Evolutionary conservation across 148 eudicot genomes (phyloP), one percentile per base, ranked within the genome.

Genomic region (Cornus suecica): DNA sequence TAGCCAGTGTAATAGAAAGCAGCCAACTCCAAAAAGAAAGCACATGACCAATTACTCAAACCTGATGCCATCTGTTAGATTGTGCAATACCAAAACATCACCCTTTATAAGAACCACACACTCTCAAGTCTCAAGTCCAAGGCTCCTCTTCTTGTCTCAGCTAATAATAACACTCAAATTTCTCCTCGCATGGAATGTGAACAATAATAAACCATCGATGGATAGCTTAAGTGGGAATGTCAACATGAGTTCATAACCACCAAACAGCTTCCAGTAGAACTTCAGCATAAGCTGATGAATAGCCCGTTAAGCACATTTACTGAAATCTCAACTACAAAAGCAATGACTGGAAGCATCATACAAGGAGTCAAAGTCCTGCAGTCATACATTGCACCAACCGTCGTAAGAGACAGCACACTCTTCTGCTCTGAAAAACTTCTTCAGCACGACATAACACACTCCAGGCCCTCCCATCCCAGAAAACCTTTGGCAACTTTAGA

Each of bases 401-500:
- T 28, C n/a, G 23, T 28, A 66, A 66, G 41, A 34, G 15, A 66
- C 18, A 28, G 18, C 30, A 30, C 69, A 58, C 23, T 58, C 62
- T 30, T n/a, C 20, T 29, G 69, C 69, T 66, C 18, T 1, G 69
- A 29, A 66, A 30, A 16, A 15, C 20, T 29, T 66, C 69, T 3
- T 10, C 41, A n/a, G 51, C 70, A 67, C 25, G 1, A 23, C 1
- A 22, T 24, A 2, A 24, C 58, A 2, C 2, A 32, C 20, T 41
- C 20, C 58, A 18, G 22, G 70, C 70, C 72, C 26, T 42, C 20
- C 22, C 22, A 41, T 67, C 45, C 72, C 18, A 41, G n/a, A 5
- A 6, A 69, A 69, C 22, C 58, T 69, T 45, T 25, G 26, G 72
- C 72, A 69, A 41, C 58, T 9, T 45, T 58, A 69, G 56, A 24